Base-by-base conservation (phyloP, 441 rosid species). In the Bocquillonia castaneifolia region DNA sequence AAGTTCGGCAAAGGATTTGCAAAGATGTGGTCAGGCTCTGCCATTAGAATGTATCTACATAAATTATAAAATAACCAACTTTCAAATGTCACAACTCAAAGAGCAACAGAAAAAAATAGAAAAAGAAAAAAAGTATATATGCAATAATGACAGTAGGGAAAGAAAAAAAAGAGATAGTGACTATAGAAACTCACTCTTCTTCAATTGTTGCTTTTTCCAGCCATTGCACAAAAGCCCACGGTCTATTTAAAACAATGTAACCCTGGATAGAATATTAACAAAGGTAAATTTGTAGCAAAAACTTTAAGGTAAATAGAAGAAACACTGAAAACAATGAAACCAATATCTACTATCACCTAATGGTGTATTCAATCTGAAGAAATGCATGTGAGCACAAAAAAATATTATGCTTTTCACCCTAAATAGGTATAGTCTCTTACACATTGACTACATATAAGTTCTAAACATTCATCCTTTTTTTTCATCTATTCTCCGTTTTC, bases 201-300 rank as follows among this genome's bases (percentile, higher is more conserved):
- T 83, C 88, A 45, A 89, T 89, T 50, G 80, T 77, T 61, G 88
- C 87, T 34, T 76, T 87, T 60, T 87, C 92, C 73, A 89, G 79
- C 96, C 96, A 89, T 73, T 89, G 96, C 68, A 86, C 89, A 70
- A 89, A 89, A 64, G 93, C 96, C 96, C 93, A 89, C 0, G 93
- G 96, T 70, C 96, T 82, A 58, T 89, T 82, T 65, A 87, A 75
- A 68, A 89, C 96, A 63, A 89, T 73, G 74, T 89, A 87, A 31
- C 93, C 93, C 96, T 89, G 81, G 37, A 82, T 10, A 59, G 39
- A 57, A 51, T 31, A 72, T 29, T 8, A 62, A 67, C 7, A 20
- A 50, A 44, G 63, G 64, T 44, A 55, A 37, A 22, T 20, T 42
- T 29, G 63, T 32, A 56, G 31, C 57, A 45, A 69, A n/a, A n/a